Conservation (phyloP, 2,329 filamentous ascomycete species). For the Aquanectria penicillioides region DNA sequence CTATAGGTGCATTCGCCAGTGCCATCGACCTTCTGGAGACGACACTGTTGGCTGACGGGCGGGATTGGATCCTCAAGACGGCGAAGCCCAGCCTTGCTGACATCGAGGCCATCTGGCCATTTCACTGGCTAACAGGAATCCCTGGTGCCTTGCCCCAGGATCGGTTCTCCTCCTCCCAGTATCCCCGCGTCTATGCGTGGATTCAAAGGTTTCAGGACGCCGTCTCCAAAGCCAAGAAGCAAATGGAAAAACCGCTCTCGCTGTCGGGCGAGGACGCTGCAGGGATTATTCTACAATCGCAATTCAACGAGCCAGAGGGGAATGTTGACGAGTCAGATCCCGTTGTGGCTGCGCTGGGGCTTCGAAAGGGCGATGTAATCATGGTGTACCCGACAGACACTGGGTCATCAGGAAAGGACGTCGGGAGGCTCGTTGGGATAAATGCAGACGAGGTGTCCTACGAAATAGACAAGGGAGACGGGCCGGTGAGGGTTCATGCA, state of each 20-base stretch:
- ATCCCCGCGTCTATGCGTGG: slow-evolving; percentile 72
- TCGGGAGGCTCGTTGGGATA: slow-evolving; percentile 64
- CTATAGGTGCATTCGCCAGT: slow-evolving; percentile 62
- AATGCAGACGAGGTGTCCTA: slow-evolving; percentile 66
- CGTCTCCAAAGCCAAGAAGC: slow-evolving; percentile 53
- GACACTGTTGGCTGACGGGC: slow-evolving; percentile 71
- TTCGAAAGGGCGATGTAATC: slow-evolving; percentile 65
- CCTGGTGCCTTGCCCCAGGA: slow-evolving; percentile 64
- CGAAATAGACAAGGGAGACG: slow-evolving; percentile 56
- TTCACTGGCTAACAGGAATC: slow-evolving; percentile 71
- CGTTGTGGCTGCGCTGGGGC: slow-evolving; percentile 53
- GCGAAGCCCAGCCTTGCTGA: slow-evolving; percentile 68
- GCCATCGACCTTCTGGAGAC: slow-evolving; percentile 69
- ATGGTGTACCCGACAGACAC: slow-evolving; percentile 71
- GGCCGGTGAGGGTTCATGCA: slow-evolving; percentile 65
- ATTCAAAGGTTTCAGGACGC: slow-evolving; percentile 67
- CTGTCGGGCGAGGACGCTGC: slow-evolving; percentile 66
- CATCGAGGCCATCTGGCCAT: slow-evolving; percentile 74
- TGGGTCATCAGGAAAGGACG: slow-evolving; percentile 67
- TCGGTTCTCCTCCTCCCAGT: slow-evolving; percentile 60
- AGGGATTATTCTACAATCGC: slow-evolving; percentile 54
- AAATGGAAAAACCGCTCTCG: slow-evolving; percentile 47
- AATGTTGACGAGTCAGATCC: slow-evolving; percentile 61
- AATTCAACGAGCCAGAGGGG: slow-evolving; percentile 56
- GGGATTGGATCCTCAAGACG: slow-evolving; percentile 69